Conservation (phyloP, 2,329 filamentous ascomycete species). For the Aspergillus novofumigatus region DNA sequence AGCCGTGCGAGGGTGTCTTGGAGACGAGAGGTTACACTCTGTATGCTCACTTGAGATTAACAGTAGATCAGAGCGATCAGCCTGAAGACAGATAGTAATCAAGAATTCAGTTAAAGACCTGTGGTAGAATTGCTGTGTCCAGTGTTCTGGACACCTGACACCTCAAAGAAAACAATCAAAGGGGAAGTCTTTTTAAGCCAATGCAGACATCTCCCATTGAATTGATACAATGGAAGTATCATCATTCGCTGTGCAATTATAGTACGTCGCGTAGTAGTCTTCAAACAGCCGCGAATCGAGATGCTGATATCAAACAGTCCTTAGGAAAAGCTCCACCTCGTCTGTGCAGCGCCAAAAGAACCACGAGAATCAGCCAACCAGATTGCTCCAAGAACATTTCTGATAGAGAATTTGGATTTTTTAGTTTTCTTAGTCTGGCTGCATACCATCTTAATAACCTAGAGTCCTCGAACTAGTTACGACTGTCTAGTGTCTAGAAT, state of each 20-base stretch:
- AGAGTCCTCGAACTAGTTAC: too few relatives aligned
- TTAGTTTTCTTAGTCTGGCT: neutral
- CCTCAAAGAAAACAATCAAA: neutral
- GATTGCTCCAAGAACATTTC: neutral
- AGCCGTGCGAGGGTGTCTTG: neutral
- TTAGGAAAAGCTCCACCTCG: neutral
- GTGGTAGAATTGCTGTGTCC: neutral
- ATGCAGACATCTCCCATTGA: too few relatives aligned
- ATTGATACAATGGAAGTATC: too few relatives aligned
- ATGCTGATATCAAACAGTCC: neutral
- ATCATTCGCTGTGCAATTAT: neutral
- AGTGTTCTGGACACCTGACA: neutral
- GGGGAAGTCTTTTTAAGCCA: neutral
- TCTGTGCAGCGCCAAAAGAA: neutral
- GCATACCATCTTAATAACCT: neutral
- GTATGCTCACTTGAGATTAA: neutral
- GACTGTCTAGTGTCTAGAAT: too few relatives aligned
- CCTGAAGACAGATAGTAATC: too few relatives aligned
- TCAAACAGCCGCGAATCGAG: neutral
- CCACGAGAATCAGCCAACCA: neutral
- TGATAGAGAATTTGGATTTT: neutral
- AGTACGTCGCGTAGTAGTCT: neutral
- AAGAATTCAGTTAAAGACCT: neutral
- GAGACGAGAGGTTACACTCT: neutral
- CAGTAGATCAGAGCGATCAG: neutral